Evolutionary conservation across 257 asterid genomes (phyloP).

Genomic region (Nyctanthes arbortristis): DNA sequence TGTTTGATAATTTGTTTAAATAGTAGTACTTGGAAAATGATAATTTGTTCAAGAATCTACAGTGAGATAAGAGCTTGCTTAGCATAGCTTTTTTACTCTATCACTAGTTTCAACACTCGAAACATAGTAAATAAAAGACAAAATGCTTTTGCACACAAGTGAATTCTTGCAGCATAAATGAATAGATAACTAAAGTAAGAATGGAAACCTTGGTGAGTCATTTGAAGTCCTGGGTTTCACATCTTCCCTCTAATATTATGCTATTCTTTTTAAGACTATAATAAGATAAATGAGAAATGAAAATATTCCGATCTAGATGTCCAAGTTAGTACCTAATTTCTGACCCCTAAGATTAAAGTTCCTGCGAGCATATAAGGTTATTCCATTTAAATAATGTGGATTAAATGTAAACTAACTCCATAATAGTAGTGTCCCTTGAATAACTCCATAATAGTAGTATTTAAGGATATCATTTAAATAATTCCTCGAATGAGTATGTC

Average conservation of each 20-base stretch:
- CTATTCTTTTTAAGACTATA: not conserved
- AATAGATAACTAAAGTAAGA: not conserved
- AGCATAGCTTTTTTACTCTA: not conserved
- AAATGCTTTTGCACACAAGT: not conserved
- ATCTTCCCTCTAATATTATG: not conserved
- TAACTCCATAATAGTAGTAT: too few relatives aligned
- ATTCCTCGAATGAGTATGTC: too few relatives aligned
- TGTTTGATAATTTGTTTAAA: too few relatives aligned
- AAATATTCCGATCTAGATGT: not conserved
- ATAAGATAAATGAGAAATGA: not conserved
- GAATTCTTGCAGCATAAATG: not conserved
- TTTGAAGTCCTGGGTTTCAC: not conserved
- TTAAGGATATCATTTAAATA: too few relatives aligned
- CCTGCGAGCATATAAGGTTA: not conserved
- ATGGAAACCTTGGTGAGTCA: not conserved
- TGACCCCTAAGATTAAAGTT: not conserved
- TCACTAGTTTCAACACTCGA: not conserved
- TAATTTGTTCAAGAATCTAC: conserved; percentile 95
- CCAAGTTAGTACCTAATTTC: not conserved
- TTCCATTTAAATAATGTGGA: not conserved
- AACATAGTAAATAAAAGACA: not conserved
- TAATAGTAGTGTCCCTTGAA: not conserved
- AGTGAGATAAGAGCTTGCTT: conserved; percentile 17
- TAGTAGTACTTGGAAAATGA: too few relatives aligned
- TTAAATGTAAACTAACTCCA: not conserved